A percentile compares a stretch with the other conserved stretches of the same genome.
phyloP scores from a whole-genome alignment of 306 rosid species.

The Prosopis cineraria region DNA sequence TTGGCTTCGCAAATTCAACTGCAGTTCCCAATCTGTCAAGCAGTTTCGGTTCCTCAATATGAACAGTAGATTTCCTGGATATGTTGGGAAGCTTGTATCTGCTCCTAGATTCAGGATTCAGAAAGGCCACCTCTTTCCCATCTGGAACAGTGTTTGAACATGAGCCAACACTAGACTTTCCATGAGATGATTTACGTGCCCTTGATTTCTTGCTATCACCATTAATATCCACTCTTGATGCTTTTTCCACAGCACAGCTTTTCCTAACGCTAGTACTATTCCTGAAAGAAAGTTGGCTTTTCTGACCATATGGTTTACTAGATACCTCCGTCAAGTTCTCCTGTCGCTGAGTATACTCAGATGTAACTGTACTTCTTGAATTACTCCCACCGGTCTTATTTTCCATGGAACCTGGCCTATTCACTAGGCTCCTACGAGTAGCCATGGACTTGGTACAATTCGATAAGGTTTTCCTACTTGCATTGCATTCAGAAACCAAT shows the following conservation, averaged over 20 bases:
- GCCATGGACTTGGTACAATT: conserved; percentile 31
- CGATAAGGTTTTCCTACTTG: conserved; percentile 31
- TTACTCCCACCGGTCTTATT: conserved; percentile 45
- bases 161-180: conserved; percentile 78
- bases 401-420: conserved; percentile 37
- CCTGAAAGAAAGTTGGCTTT: conserved; percentile 44
- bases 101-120: conserved; percentile 45
- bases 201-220: conserved; percentile 45
- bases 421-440: conserved; percentile 34
- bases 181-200: conserved; percentile 60
- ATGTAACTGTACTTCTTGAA: conserved; percentile 49
- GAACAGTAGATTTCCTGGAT: conserved; percentile 37
- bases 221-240: conserved; percentile 48
- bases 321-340: conserved; percentile 45
- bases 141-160: conserved; percentile 53
- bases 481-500: conserved; percentile 35
- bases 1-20: conserved; percentile 39
- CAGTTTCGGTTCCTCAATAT: conserved; percentile 37
- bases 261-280: conserved; percentile 52
- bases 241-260: conserved; percentile 45
- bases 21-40: conserved; percentile 35
- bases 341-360: conserved; percentile 47
- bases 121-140: conserved; percentile 39
- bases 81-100: conserved; percentile 27
- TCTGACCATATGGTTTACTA: conserved; percentile 39